Base-by-base conservation (phyloP, 768 basidiomycete genomes). In the Lactifluus rugatus region DNA sequence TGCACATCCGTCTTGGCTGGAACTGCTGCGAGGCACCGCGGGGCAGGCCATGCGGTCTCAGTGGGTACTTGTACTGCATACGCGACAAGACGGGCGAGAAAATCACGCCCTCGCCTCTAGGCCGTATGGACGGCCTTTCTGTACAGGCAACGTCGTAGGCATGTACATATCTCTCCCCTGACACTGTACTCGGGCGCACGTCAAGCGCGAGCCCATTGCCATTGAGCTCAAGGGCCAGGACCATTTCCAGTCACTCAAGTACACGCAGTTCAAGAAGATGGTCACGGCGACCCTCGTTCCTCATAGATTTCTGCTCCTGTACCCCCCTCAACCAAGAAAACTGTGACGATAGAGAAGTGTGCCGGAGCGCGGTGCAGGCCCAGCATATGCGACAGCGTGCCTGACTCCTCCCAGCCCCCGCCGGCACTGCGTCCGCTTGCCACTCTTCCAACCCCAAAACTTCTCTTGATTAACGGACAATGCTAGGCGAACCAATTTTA, bases 171-270 rank as follows among this genome's bases (percentile, higher is more conserved):
- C n/a, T n/a, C n/a, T n/a, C n/a, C n/a, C n/a, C 98, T 75, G 80
- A 37, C 89, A 94, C 66, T 77, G n/a, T 78, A 1, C 73, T 82
- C 63, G 89, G n/a, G n/a, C n/a, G 5, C 85, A 85, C 63, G 72
- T 96, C 61, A 82, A 84, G 62, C 83, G 96, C 54, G 89, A 93
- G 67, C 89, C 96, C 56, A 89, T 95, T 60, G 83, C n/a, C 93
- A n/a, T n/a, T n/a, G n/a, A n/a, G n/a, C n/a, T n/a, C n/a, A n/a
- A n/a, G n/a, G n/a, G n/a, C n/a, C n/a, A 95, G 71, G 88, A 92
- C 62, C 93, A 94, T 69, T 97, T 96, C 70, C 95, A 99, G 74
- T 84, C 84, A 60, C n/a, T n/a, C n/a, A n/a, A n/a, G n/a, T 97
- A 96, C 69, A 72, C 83, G 10, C 82, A 84, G 58, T 82, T 79